Evolutionary conservation across 495 filamentous ascomycete genomes (phyloP), one percentile per base, ranked within the genome.

Genomic region (Sporormia fimetaria): DNA sequence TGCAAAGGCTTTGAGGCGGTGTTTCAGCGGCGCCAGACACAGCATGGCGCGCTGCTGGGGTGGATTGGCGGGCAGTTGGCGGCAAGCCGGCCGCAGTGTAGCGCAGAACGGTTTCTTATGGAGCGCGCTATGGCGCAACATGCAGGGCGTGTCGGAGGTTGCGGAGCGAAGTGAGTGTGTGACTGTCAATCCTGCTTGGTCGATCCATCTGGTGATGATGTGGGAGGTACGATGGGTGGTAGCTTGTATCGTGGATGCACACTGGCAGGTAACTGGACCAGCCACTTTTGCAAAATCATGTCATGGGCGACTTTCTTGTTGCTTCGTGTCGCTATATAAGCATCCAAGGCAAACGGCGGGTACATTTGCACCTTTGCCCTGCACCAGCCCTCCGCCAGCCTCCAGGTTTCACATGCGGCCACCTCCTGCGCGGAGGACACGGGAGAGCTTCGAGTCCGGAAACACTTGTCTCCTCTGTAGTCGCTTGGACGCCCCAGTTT

Each of bases 11-110:
- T 63, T 32, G 29, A 40, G 11, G 42, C 31, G 4, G 55, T 57
- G 33, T 64, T 64, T 51, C 48, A 47, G 17, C 45, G 48, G 21
- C 44, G 53, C 24, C 61, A 64, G 55, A 64, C 58, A 10, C 56
- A 48, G 32, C 50, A 60, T 33, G 20, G 23, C 16, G 33, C 17
- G 10, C 39, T 64, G 42, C 47, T 64, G 27, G 44, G 25, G 27
- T 64, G 61, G 61, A 33, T 63, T 34, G 15, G 21, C 12, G 18
- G 20, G 7, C 31, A 23, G 16, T 20, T 52, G 37, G 44, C 40
- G 16, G 45, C 49, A 20, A 38, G 22, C 31, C 23, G 40, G 11
- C 47, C 49, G 30, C 21, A 20, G 6, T 32, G 16, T 23, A 32
- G 32, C 33, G 44, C 49, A 31, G 53, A 53, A 17, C 23, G 33